Base-by-base conservation (phyloP, 2,329 filamentous ascomycete species). In the Xylaria polymorpha region DNA sequence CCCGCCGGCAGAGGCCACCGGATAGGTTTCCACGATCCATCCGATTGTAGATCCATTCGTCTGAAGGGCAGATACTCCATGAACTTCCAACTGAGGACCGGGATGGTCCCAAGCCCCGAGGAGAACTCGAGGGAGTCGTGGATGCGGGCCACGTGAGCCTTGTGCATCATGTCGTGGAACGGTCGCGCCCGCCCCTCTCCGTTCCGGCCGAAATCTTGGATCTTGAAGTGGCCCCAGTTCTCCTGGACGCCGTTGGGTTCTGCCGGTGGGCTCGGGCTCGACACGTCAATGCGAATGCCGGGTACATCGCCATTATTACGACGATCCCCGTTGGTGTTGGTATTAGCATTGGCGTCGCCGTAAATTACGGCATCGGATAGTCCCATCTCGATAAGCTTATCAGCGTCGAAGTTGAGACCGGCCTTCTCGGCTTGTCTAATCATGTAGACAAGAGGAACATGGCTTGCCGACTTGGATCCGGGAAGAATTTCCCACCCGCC, bases 11-110 rank as follows among this genome's bases (percentile, higher is more conserved):
- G 81, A 0, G 93, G 93, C 91, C 92, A 95, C 9, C 89, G 85
- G 72, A 96, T 95, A 0, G 92, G 90, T 78, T 89, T 90, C 93
- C 93, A 96, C 0, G 88, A 88, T 0, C 92, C 92, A 70, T 94
- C 91, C 0, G 83, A 68, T 70, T 89, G 88, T 8, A 95, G 81
- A 73, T 95, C 93, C 91, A 96, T 94, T 29, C 93, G 85, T 1
- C 91, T 86, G 80, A 95, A 94, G 0, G 93, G 93, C 29, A 95
- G 82, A 77, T 91, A 94, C 76, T 95, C 93, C 92, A 95, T 77
- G 25, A 93, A 78, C 43, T 89, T 91, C 92, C 92, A 95, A 1
- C 85, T 86, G 0, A 91, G 73, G 0, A 93, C 91, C 0, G 89
- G 87, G 4, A 82, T 64, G 29, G 72, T 69, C 0, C 84, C 78